Conservation (phyloP, 768 basidiomycete species). For the Sistotremastrum suecicum region DNA sequence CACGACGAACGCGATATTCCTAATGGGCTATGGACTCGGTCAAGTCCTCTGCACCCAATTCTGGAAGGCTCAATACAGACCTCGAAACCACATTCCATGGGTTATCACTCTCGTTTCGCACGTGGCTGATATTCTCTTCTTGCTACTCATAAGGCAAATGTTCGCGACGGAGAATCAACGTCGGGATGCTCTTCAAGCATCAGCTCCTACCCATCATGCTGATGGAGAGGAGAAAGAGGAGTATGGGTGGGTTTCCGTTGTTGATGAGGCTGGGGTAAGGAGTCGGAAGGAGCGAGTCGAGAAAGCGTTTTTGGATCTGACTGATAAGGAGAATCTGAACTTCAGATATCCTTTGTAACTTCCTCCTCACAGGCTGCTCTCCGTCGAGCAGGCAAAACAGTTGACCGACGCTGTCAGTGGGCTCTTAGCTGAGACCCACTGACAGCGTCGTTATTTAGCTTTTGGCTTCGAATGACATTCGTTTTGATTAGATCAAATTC, state of each 20-base stretch:
- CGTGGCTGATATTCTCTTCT: slow-evolving; percentile 5
- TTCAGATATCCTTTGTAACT: slow-evolving; percentile 8
- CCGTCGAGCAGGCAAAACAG: too few relatives aligned
- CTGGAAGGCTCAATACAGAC: slow-evolving; percentile 10
- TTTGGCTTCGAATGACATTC: too few relatives aligned
- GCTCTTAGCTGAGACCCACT: too few relatives aligned
- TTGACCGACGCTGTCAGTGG: too few relatives aligned
- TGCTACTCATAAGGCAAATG: slow-evolving; percentile 6
- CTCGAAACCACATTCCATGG: slow-evolving; percentile 13
- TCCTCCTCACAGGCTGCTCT: background rate
- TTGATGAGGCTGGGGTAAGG: slow-evolving; percentile 1
- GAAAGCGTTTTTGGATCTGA: slow-evolving; percentile 9
- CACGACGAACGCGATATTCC: slow-evolving; percentile 12
- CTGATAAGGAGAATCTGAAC: slow-evolving; percentile 8
- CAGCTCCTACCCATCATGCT: slow-evolving; percentile 8
- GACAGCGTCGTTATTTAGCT: too few relatives aligned
- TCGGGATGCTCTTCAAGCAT: slow-evolving; percentile 8
- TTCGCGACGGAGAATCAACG: slow-evolving; percentile 9
- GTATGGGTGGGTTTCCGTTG: slow-evolving; percentile 7
- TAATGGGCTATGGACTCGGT: slow-evolving; percentile 19
- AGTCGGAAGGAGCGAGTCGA: slow-evolving; percentile 4
- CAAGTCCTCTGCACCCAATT: slow-evolving; percentile 15
- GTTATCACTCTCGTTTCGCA: slow-evolving; percentile 14
- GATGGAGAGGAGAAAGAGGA: slow-evolving; percentile 4
- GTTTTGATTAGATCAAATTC: too few relatives aligned